Base-by-base conservation (phyloP, 768 basidiomycete species). In the Cystofilobasidium macerans region DNA sequence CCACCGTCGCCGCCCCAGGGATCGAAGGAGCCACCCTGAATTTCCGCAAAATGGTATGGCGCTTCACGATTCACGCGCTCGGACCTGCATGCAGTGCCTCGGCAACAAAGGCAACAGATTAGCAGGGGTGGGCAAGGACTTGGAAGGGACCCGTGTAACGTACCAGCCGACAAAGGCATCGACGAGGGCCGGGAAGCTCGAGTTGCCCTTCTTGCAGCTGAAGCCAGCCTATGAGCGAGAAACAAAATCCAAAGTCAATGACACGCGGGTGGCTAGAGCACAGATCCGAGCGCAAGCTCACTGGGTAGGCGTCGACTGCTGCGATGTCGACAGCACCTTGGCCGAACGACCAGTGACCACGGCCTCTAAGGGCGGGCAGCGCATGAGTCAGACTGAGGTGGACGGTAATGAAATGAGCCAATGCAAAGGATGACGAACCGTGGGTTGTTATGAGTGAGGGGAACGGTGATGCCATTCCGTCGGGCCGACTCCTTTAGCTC, bases 211-310 rank as follows among this genome's bases (percentile, higher is more conserved):
- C n/a, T 18, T 7, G 36, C 57, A 58, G 16, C 35, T 58, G 38
- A 58, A 58, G 3, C 57, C 57, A 26, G 57, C 57, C 57, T 58
- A 33, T 35, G n/a, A 32, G 35, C n/a, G 24, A 7, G 36, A 24
- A 22, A 26, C 22, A 7, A n/a, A 16, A 38, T 26, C 13, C 20
- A 91, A n/a, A n/a, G n/a, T n/a, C n/a, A n/a, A n/a, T n/a, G n/a
- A n/a, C n/a, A n/a, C 4, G 87, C 84, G 72, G 86, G 80, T 8
- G 88, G 88, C 16, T 82, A 86, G 78, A 86, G 85, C 72, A 84
- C 24, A 24, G n/a, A 28, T 24, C 12, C 33, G 40, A 9, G 28
- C 5, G 20, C 14, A n/a, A 26, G n/a, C 57, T 38, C 14, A 58
- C 57, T 36, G n/a, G 47, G 47, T 48, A 48, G 12, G 57, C 57